Conservation (phyloP, 768 basidiomycete species). For the Boletus bicolor region DNA sequence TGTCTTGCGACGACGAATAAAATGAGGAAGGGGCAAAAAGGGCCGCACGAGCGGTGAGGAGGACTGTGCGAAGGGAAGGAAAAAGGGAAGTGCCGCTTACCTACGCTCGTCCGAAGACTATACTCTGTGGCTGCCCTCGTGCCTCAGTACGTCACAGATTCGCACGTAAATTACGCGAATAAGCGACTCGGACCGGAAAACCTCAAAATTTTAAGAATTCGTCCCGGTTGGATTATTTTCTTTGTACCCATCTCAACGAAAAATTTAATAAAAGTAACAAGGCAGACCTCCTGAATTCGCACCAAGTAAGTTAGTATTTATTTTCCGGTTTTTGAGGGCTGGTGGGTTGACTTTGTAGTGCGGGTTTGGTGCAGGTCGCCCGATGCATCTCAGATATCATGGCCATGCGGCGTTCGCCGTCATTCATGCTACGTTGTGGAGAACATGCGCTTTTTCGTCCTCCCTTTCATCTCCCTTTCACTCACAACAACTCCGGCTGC, state of each 20-base stretch:
- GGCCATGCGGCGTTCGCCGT: neutral
- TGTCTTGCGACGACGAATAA: too few species aligned
- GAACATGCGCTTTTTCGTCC: neutral
- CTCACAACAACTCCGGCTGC: neutral
- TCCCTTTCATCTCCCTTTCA: constrained; percentile 9
- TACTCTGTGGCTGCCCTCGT: too few species aligned
- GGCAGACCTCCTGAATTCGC: neutral
- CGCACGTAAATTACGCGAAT: neutral
- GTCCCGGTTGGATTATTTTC: neutral
- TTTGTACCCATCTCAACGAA: neutral
- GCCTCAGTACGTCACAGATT: too few species aligned
- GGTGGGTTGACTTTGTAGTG: neutral
- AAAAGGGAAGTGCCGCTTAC: too few species aligned
- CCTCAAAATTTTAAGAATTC: neutral
- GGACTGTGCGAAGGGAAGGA: too few species aligned
- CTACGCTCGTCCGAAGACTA: too few species aligned
- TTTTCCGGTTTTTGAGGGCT: neutral
- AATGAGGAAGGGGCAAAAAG: too few species aligned
- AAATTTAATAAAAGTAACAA: neutral
- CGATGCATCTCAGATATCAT: constrained; percentile 1
- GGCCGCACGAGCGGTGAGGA: too few species aligned
- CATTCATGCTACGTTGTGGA: constrained; percentile 1
- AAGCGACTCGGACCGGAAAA: neutral
- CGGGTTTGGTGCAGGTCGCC: neutral
- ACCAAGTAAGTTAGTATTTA: neutral